These are phyloP conservation scores for Eucalyptus melliodora DNA, from an alignment of 345 rosid species.

Conservation along the genomic window DNA sequence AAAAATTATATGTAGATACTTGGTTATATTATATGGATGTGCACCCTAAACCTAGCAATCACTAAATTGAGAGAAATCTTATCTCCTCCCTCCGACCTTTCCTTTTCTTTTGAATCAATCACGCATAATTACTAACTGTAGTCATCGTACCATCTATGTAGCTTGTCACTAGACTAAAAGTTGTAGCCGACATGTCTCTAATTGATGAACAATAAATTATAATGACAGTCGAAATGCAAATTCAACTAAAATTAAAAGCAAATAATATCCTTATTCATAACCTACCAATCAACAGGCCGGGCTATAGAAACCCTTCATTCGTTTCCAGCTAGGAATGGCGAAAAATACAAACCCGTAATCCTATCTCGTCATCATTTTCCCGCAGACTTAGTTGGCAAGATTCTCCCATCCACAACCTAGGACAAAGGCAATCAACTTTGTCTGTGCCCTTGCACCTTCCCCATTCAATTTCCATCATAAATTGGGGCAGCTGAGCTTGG, in stretches of 20 bases:
- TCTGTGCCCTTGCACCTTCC: background rate
- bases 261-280: background rate
- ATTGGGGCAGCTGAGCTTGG: background rate
- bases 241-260: background rate
- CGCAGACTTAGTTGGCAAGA: background rate
- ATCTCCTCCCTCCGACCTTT: background rate
- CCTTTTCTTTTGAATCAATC: background rate
- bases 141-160: background rate
- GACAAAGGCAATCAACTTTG: background rate
- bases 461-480: background rate
- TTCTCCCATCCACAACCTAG: background rate
- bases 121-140: background rate
- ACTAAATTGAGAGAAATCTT: background rate
- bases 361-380: background rate
- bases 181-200: too few species aligned
- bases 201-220: accelerated
- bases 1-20: background rate
- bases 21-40: background rate
- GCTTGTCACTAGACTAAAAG: background rate
- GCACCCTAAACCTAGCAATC: background rate
- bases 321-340: too few species aligned
- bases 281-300: background rate
- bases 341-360: background rate
- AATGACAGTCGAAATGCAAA: background rate
- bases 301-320: background rate